Evolutionary conservation across 352 stramenopile species (phyloP).

Genomic region (Globisporangium okanoganense): DNA sequence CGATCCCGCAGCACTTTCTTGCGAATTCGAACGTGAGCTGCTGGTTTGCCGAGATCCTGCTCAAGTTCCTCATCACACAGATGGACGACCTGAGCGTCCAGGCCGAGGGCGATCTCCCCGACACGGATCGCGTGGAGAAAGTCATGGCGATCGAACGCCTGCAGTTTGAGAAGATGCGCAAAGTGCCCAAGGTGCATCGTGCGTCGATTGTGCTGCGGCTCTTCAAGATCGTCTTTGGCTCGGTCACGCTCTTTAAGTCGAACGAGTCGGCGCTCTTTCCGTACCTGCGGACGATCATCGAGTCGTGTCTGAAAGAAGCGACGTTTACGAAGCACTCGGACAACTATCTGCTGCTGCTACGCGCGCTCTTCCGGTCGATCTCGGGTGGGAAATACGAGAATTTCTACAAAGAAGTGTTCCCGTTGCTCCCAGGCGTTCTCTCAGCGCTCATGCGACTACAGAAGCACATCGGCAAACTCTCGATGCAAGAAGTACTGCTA

Average conservation of each 20-base stretch:
- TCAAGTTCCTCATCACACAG: slow-evolving; percentile 94
- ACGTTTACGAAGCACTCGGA: slow-evolving; percentile 90
- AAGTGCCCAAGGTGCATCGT: slow-evolving; percentile 62
- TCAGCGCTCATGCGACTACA: slow-evolving; percentile 94
- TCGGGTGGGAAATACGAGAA: slow-evolving; percentile 97
- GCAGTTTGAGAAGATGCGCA: slow-evolving; percentile 77
- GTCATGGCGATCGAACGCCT: slow-evolving; percentile 70
- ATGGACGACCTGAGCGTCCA: slow-evolving; percentile 90
- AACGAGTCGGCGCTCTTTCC: slow-evolving; percentile 95
- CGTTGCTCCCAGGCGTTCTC: slow-evolving; percentile 90
- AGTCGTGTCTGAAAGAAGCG: slow-evolving; percentile 88
- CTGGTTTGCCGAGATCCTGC: slow-evolving; percentile 93
- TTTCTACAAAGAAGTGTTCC: slow-evolving; percentile 96
- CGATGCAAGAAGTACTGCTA: slow-evolving; percentile 91
- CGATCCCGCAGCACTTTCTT: slow-evolving; percentile 94
- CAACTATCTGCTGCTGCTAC: slow-evolving; percentile 94
- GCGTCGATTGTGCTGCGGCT: slow-evolving; percentile 89
- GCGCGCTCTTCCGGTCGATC: slow-evolving; percentile 95
- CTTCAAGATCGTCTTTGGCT: slow-evolving; percentile 96
- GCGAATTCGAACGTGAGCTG: slow-evolving; percentile 91
- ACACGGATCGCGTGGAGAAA: slow-evolving; percentile 74
- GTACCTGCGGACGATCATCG: slow-evolving; percentile 92
- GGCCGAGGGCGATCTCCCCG: slow-evolving; percentile 69
- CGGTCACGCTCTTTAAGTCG: slow-evolving; percentile 93
- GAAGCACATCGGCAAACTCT: slow-evolving; percentile 77